Conservation (phyloP, 345 rosid genomes). For the Gossypium longicalyx region DNA sequence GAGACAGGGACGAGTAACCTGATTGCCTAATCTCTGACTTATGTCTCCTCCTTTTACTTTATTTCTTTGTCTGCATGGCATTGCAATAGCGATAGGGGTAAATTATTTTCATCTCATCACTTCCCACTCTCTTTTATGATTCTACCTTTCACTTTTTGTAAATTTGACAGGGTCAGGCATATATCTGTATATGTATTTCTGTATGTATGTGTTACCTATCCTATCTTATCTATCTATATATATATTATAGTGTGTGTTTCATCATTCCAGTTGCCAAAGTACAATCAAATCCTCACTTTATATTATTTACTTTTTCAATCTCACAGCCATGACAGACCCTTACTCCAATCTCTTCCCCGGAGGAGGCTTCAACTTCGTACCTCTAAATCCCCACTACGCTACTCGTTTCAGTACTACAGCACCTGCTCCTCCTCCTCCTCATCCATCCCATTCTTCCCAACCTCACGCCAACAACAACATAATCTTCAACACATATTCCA, state of each 20-base stretch:
- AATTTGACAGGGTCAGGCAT: background rate
- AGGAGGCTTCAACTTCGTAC: constrained; percentile 35
- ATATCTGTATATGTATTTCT: background rate
- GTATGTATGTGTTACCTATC: background rate
- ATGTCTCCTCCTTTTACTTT: background rate
- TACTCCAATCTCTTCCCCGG: constrained; percentile 30
- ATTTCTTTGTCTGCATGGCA: background rate
- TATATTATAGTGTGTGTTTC: background rate
- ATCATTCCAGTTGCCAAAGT: constrained; percentile 7
- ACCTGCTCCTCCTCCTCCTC: constrained; percentile 1
- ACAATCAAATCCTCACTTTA: background rate
- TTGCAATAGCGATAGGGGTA: background rate
- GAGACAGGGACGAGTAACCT: background rate
- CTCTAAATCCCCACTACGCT: constrained; percentile 24
- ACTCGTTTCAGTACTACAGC: constrained; percentile 1
- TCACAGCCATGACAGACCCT: constrained; percentile 40
- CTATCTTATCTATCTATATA: background rate
- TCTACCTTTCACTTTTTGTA: background rate
- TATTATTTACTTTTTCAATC: background rate
- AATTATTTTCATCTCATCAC: background rate
- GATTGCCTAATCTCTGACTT: background rate
- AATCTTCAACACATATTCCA: background rate
- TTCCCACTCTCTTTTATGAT: background rate
- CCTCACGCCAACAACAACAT: background rate
- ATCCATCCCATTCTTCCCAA: background rate